phyloP scores from a whole-genome alignment of 1,139 yeast genomes.

The Lodderomyces margitis region DNA sequence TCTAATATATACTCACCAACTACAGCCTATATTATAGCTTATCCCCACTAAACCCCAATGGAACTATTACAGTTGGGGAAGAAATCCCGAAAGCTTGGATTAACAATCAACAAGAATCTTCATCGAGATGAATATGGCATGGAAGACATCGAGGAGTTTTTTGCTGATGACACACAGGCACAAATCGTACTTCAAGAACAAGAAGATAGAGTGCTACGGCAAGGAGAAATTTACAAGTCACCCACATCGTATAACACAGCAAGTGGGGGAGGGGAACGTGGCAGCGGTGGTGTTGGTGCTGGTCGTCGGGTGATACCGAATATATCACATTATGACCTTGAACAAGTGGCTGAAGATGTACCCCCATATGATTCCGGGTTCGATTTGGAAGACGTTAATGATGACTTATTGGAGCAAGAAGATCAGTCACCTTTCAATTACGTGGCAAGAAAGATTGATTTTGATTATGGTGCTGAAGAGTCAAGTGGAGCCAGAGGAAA shows the following conservation, averaged over 20 bases:
- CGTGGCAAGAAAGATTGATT: slow-evolving; percentile 39
- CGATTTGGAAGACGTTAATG: neutral
- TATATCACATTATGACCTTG: neutral
- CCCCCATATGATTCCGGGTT: neutral
- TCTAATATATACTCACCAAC: neutral
- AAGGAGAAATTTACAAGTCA: slow-evolving; percentile 2
- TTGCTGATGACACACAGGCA: slow-evolving; percentile 34
- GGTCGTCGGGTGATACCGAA: neutral
- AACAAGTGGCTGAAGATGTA: neutral
- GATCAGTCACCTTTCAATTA: slow-evolving; percentile 12
- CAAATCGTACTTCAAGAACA: neutral
- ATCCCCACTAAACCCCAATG: too few relatives aligned
- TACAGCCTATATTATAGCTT: too few relatives aligned
- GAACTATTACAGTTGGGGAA: slow-evolving; percentile 55
- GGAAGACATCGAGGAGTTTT: slow-evolving; percentile 80
- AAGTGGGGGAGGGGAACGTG: neutral
- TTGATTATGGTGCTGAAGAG: slow-evolving; percentile 14
- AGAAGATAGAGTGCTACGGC: slow-evolving; percentile 3
- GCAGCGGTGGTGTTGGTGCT: neutral
- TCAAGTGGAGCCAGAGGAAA: slow-evolving; percentile 19
- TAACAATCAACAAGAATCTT: slow-evolving; percentile 49
- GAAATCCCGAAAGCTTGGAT: slow-evolving; percentile 60
- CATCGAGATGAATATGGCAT: slow-evolving; percentile 66
- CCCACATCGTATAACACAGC: neutral
- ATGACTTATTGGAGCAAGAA: slow-evolving; percentile 2